These are phyloP conservation scores for Neurospora hispaniola DNA, from an alignment of 495 filamentous ascomycete species.

Conservation along the genomic window DNA sequence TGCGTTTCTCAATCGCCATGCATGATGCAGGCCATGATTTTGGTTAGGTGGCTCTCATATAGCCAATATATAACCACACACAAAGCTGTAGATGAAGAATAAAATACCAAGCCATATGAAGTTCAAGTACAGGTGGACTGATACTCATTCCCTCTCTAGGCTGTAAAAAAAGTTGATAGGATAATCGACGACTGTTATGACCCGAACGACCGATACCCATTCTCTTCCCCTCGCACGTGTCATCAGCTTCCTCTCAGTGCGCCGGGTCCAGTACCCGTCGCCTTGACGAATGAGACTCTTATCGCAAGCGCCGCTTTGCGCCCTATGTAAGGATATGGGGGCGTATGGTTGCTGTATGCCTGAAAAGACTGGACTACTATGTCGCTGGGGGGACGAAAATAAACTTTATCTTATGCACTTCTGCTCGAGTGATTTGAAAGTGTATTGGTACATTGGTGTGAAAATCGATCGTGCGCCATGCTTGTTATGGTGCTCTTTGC, in stretches of 20 bases:
- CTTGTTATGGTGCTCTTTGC: not conserved
- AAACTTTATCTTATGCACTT: not conserved
- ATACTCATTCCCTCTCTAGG: slow-evolving; percentile 10
- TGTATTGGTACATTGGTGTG: not conserved
- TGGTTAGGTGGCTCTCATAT: slow-evolving; percentile 2
- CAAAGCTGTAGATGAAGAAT: slow-evolving; percentile 23
- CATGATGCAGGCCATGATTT: not conserved
- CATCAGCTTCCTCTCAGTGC: not conserved
- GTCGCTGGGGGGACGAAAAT: not conserved
- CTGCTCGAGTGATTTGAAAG: not conserved
- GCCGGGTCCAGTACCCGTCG: not conserved
- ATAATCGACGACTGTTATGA: not conserved
- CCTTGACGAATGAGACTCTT: not conserved
- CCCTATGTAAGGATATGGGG: not conserved
- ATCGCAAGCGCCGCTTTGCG: not conserved
- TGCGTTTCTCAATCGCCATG: not conserved
- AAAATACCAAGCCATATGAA: slow-evolving; percentile 6
- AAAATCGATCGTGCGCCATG: not conserved
- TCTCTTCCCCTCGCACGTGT: not conserved
- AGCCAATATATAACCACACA: not conserved
- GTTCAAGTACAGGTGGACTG: slow-evolving; percentile 12
- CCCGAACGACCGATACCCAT: not conserved
- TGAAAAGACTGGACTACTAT: not conserved
- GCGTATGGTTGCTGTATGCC: not conserved
- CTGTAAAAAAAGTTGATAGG: slow-evolving; percentile 7